phyloP scores from a whole-genome alignment of 306 rosid species.

The Quercus mongolica region DNA sequence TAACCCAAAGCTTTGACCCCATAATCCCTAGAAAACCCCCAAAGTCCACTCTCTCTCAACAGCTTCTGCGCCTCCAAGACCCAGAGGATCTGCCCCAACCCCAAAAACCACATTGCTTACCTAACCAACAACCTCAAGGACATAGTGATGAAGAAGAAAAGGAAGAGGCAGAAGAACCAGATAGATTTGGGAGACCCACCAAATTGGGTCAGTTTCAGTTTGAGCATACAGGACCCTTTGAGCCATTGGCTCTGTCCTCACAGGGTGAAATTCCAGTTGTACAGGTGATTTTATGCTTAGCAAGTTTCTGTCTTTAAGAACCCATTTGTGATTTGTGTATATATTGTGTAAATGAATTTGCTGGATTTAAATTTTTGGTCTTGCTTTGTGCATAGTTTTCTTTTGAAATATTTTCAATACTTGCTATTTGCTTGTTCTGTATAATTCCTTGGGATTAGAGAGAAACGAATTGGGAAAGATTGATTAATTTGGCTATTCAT shows the following conservation, averaged over 20 bases:
- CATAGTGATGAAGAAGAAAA: neutral
- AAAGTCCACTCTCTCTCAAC: conserved; percentile 66
- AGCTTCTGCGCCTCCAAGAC: conserved; percentile 68
- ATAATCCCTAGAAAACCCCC: conserved; percentile 64
- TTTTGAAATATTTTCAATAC: neutral
- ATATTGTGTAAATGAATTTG: neutral
- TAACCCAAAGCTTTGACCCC: conserved; percentile 21
- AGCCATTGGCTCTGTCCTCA: conserved; percentile 63
- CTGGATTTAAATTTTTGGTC: neutral
- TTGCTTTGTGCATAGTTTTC: neutral
- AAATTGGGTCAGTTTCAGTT: conserved; percentile 52
- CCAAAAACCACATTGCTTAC: conserved; percentile 17
- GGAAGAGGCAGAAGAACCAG: conserved; percentile 35
- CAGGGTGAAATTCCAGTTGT: conserved; percentile 43
- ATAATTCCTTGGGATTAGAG: neutral
- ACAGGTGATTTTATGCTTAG: conserved; percentile 46
- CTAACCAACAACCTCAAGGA: conserved; percentile 6
- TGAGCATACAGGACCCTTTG: conserved; percentile 70
- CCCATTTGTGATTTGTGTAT: neutral
- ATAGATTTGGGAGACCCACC: conserved; percentile 18
- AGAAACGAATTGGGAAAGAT: neutral
- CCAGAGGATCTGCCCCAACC: conserved; percentile 23
- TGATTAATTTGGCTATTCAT: neutral
- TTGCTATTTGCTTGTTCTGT: neutral
- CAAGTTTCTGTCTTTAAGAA: neutral